A percentile compares a stretch with the other conserved stretches of the same genome.
These are phyloP conservation scores for Xylaria sp. DNA, from an alignment of 2,329 filamentous ascomycete species.

Conservation along the genomic window DNA sequence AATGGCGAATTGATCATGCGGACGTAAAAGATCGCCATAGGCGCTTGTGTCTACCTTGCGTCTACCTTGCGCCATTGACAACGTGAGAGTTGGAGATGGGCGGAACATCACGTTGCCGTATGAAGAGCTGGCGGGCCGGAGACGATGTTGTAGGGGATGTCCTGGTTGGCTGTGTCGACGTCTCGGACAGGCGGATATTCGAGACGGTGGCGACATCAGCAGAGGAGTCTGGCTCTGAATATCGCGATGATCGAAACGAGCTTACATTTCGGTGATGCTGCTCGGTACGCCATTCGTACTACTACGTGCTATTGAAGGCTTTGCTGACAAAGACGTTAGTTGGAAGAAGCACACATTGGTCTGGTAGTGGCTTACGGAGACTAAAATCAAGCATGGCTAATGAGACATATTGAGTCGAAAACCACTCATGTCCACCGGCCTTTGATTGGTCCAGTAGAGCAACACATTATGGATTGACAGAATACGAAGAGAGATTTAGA, in stretches of 20 bases:
- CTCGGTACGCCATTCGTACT: neutral
- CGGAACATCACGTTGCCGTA: neutral
- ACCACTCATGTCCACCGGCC: too few species aligned
- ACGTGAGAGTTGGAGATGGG: neutral
- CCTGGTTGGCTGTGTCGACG: neutral
- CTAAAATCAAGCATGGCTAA: neutral
- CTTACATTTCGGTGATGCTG: neutral
- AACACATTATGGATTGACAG: neutral
- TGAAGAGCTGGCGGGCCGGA: neutral
- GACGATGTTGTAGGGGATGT: neutral
- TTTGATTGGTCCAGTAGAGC: too few species aligned
- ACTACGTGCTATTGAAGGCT: neutral
- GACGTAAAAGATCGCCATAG: slow-evolving; percentile 13
- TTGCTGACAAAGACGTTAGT: neutral
- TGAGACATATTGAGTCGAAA: neutral
- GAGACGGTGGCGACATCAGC: too few species aligned
- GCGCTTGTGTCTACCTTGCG: neutral
- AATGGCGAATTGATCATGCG: slow-evolving; percentile 30
- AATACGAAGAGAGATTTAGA: neutral
- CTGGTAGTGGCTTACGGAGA: neutral
- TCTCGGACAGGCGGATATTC: neutral
- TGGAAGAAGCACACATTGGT: neutral
- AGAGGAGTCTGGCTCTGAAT: neutral
- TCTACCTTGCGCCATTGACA: neutral
- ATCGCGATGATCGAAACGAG: neutral